phyloP scores from a whole-genome alignment of 306 rosid species.

The Cicer cuneatum region DNA sequence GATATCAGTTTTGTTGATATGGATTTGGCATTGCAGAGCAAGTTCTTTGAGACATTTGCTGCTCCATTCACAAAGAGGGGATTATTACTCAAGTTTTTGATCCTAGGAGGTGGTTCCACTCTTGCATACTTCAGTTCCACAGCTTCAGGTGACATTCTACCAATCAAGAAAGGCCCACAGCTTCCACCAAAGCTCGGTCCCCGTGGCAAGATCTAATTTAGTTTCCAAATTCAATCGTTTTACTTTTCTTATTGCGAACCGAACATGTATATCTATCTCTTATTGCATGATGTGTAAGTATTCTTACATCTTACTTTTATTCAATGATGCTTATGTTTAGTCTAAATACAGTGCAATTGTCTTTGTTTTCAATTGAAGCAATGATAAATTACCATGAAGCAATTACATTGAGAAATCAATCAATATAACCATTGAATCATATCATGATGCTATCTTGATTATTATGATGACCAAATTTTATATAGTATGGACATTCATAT shows the following conservation, averaged over 20 bases:
- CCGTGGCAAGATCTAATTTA: conserved; percentile 82
- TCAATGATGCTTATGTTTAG: conserved; percentile 48
- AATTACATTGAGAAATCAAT: conserved; percentile 1
- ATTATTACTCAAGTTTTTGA: conserved; percentile 86
- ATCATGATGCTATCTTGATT: background rate
- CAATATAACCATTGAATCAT: background rate
- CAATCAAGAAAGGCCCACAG: conserved; percentile 97
- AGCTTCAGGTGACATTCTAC: conserved; percentile 78
- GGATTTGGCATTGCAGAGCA: conserved; percentile 66
- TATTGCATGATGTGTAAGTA: conserved; percentile 59
- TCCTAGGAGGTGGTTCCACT: conserved; percentile 88
- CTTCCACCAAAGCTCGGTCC: conserved; percentile 94
- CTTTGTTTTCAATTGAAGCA: conserved; percentile 21
- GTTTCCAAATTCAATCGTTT: conserved; percentile 38
- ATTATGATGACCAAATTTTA: background rate
- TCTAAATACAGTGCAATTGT: conserved; percentile 43
- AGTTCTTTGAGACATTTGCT: conserved; percentile 96
- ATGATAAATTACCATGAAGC: conserved; percentile 20
- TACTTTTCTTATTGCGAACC: conserved; percentile 43
- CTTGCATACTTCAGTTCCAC: conserved; percentile 86
- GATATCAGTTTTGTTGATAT: conserved; percentile 3
- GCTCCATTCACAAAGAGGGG: conserved; percentile 99
- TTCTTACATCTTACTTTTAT: conserved; percentile 45
- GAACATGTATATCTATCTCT: conserved; percentile 47
- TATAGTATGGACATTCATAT: background rate